phyloP scores from a whole-genome alignment of 139 green algal genomes.

The Klebsormidium nitens region DNA sequence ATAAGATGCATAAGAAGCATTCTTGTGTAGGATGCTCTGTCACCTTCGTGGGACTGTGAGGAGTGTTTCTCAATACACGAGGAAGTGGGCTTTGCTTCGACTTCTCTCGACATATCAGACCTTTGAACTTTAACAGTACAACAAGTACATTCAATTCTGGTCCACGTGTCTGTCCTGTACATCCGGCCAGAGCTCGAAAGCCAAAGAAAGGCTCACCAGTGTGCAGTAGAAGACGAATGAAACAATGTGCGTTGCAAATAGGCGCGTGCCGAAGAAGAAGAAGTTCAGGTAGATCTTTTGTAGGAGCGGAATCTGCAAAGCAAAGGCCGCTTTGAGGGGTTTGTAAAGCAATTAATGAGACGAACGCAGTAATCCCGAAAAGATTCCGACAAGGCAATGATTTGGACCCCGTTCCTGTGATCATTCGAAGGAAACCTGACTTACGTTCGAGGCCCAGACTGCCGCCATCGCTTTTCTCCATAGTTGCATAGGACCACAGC shows the following conservation, averaged over 20 bases:
- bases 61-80: too few species aligned
- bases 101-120: too few species aligned
- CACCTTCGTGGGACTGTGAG: too few species aligned
- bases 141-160: too few species aligned
- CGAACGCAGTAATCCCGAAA: neutral
- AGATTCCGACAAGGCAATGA: neutral
- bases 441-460: slow-evolving; percentile 57
- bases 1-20: too few species aligned
- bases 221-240: slow-evolving; percentile 76
- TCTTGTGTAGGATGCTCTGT: too few species aligned
- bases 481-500: slow-evolving; percentile 68
- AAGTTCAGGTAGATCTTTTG: slow-evolving; percentile 56
- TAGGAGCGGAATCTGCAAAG: slow-evolving; percentile 17
- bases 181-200: too few species aligned
- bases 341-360: neutral
- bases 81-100: too few species aligned
- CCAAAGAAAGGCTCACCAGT: too few species aligned
- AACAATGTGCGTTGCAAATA: slow-evolving; percentile 72
- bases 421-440: slow-evolving; percentile 33
- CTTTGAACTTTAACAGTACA: too few species aligned
- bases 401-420: neutral
- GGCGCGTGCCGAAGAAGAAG: slow-evolving; percentile 71
- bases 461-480: slow-evolving; percentile 52
- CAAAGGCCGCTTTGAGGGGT: neutral
- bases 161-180: too few species aligned